phyloP scores from a whole-genome alignment of 371 early-diverging fungal genomes.

The Saksenaea oblongispora region DNA sequence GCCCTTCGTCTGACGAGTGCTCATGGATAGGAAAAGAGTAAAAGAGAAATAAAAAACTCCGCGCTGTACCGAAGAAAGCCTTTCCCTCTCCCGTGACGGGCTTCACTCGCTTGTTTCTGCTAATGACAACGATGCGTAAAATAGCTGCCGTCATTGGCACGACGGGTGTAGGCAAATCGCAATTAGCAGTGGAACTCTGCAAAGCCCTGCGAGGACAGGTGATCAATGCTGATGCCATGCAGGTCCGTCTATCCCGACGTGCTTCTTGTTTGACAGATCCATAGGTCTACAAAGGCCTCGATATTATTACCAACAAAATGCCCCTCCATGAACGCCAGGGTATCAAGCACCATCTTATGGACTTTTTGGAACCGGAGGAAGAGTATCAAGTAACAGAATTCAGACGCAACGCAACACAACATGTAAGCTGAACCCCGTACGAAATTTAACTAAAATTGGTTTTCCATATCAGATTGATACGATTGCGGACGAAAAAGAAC shows the following conservation, averaged over 20 bases:
- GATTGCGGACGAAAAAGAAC: conserved; percentile 63
- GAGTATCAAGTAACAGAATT: conserved; percentile 91
- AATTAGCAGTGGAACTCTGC: conserved; percentile 87
- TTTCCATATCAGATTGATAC: conserved; percentile 62
- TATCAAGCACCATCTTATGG: conserved; percentile 87
- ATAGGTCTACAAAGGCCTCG: conserved; percentile 87
- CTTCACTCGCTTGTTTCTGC: not conserved
- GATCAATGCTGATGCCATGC: conserved; percentile 95
- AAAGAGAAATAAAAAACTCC: conserved; percentile 1
- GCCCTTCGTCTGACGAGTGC: conserved; percentile 11
- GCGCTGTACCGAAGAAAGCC: not conserved
- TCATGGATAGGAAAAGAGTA: not conserved
- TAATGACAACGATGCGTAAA: conserved; percentile 27
- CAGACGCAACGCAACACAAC: conserved; percentile 70
- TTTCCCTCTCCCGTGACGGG: conserved; percentile 3
- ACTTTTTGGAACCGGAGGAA: conserved; percentile 68
- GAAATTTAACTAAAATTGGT: not conserved
- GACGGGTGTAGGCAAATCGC: conserved; percentile 94
- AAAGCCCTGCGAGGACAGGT: conserved; percentile 85
- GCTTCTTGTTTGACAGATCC: not conserved
- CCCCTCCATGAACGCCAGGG: conserved; percentile 68
- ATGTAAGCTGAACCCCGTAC: conserved; percentile 40
- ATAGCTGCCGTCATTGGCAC: conserved; percentile 74
- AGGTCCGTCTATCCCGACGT: conserved; percentile 52
- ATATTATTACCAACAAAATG: conserved; percentile 94